phyloP scores from a whole-genome alignment of 352 stramenopile species.

The Pythium dissimile region DNA sequence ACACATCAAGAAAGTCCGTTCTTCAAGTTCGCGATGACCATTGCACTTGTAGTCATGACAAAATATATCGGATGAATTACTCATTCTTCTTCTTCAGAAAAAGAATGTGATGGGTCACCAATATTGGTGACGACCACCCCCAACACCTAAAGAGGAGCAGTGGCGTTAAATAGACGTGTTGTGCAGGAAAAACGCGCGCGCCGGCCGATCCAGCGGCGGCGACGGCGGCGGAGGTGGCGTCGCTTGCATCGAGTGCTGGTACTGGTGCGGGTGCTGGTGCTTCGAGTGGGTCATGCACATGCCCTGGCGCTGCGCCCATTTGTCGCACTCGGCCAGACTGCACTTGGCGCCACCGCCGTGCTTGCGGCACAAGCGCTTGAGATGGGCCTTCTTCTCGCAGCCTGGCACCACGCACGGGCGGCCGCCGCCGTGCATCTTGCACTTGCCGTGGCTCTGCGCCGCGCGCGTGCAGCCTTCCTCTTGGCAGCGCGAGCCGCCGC shows the following conservation, averaged over 20 bases:
- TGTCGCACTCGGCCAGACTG: conserved; percentile 56
- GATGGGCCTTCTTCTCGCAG: conserved; percentile 79
- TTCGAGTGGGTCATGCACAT: conserved; percentile 88
- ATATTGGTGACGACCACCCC: too few relatives aligned
- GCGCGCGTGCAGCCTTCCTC: conserved; percentile 47
- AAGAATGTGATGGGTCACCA: too few relatives aligned
- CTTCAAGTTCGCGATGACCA: too few relatives aligned
- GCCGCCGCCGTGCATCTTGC: conserved; percentile 55
- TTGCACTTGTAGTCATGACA: too few relatives aligned
- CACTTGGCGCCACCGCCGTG: conserved; percentile 83
- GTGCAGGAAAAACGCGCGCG: background rate
- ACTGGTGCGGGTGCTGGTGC: conserved; percentile 24
- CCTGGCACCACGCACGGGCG: conserved; percentile 56
- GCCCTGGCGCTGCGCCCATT: conserved; percentile 79
- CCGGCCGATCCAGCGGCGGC: background rate
- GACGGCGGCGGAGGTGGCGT: conserved; percentile 23
- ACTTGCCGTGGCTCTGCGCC: conserved; percentile 72
- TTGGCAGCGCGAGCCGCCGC: conserved; percentile 74
- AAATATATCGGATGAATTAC: too few relatives aligned
- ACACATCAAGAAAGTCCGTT: too few relatives aligned
- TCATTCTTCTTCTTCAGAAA: too few relatives aligned
- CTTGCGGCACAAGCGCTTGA: conserved; percentile 80
- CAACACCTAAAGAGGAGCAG: too few relatives aligned
- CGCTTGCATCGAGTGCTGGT: too few relatives aligned
- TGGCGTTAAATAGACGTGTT: background rate